phyloP scores from a whole-genome alignment of 139 green algal species.

The Micractinium sp. region DNA sequence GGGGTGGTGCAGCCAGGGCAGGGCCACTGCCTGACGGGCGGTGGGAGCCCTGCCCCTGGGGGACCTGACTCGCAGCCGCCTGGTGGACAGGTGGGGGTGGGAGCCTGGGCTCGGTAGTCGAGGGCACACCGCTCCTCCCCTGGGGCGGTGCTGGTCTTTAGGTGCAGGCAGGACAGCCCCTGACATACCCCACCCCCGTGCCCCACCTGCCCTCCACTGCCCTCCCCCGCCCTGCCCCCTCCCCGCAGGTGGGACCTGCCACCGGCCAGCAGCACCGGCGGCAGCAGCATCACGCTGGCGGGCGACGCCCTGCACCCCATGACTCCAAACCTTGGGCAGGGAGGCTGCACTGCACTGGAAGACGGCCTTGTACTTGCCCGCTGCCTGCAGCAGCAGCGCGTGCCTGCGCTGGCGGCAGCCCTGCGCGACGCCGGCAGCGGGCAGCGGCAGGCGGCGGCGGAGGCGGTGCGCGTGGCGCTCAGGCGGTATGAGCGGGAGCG shows the following conservation, averaged over 20 bases:
- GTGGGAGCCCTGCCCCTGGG: slow-evolving; percentile 52
- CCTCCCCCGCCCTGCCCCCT: neutral
- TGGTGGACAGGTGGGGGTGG: slow-evolving; percentile 61
- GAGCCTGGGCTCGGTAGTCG: too few species aligned
- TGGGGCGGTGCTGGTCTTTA: too few species aligned
- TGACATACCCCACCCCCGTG: neutral
- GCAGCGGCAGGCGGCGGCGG: neutral
- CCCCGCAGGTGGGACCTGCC: slow-evolving; percentile 41
- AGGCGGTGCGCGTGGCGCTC: slow-evolving; percentile 45
- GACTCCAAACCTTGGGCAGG: slow-evolving; percentile 75
- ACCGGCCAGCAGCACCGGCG: slow-evolving; percentile 6
- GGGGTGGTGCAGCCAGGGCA: slow-evolving; percentile 32
- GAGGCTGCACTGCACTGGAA: slow-evolving; percentile 77
- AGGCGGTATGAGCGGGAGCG: slow-evolving; percentile 63
- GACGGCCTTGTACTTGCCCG: slow-evolving; percentile 72
- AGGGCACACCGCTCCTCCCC: too few species aligned
- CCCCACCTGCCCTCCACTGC: neutral
- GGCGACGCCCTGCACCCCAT: slow-evolving; percentile 86
- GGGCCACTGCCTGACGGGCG: slow-evolving; percentile 44
- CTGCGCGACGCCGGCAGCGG: neutral
- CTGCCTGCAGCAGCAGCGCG: slow-evolving; percentile 31
- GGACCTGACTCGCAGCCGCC: slow-evolving; percentile 46
- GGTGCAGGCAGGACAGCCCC: neutral
- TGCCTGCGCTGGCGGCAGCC: neutral
- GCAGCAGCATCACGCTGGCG: slow-evolving; percentile 63